Percentiles rank a stretch among this genome's conserved stretches.
phyloP scores from a whole-genome alignment of 2,329 filamentous ascomycete genomes.

The Curvularia spicifera region DNA sequence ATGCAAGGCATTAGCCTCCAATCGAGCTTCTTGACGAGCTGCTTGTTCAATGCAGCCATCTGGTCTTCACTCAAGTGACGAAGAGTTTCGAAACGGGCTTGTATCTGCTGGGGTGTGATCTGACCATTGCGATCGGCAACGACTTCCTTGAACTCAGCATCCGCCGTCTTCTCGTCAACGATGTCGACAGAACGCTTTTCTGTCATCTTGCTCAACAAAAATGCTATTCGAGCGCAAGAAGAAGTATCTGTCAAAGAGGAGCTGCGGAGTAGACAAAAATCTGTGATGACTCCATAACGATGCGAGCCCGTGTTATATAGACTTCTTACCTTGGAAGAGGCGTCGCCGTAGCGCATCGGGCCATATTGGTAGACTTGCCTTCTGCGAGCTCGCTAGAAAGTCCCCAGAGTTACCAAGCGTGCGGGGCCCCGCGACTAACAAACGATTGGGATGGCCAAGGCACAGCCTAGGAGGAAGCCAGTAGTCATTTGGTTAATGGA shows the following conservation, averaged over 20 bases:
- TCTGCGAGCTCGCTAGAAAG: neutral
- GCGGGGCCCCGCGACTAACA: constrained; percentile 28
- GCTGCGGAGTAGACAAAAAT: neutral
- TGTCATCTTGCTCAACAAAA: constrained; percentile 14
- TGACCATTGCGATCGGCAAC: constrained; percentile 14
- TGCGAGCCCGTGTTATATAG: constrained; percentile 6
- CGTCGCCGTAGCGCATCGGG: neutral
- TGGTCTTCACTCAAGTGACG: constrained; percentile 31
- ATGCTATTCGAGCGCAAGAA: neutral
- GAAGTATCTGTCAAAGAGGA: neutral
- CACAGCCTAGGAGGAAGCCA: constrained; percentile 8
- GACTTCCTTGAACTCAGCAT: constrained; percentile 28
- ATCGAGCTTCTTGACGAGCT: constrained; percentile 34
- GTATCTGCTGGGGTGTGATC: constrained; percentile 37
- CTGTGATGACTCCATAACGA: neutral
- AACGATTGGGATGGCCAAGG: constrained; percentile 13
- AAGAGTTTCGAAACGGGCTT: constrained; percentile 36
- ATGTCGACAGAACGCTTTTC: constrained; percentile 10
- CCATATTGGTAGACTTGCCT: neutral
- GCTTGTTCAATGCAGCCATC: constrained; percentile 39
- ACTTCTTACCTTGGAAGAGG: neutral
- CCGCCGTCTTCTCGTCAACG: constrained; percentile 22
- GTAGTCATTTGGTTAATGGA: constrained; percentile 1
- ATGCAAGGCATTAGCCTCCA: constrained; percentile 42
- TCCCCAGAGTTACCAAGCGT: constrained; percentile 15